phyloP scores from a whole-genome alignment of 1,139 yeast species.

The Kodamaea fungicola region DNA sequence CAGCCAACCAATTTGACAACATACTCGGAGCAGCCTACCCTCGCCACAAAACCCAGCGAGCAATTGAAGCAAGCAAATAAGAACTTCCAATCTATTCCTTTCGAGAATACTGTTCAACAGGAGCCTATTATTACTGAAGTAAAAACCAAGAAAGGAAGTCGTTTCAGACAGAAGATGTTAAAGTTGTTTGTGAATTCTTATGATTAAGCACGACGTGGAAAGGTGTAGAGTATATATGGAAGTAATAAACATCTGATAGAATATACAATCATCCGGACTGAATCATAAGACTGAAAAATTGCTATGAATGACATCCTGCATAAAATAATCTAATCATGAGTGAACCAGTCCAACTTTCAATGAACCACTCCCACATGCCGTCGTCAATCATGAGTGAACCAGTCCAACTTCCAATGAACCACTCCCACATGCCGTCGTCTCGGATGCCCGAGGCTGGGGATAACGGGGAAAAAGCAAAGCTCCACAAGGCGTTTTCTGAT shows the following conservation, averaged over 20 bases:
- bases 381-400: slow-evolving; percentile 6
- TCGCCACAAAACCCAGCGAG: too few species aligned
- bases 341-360: slow-evolving; percentile 5
- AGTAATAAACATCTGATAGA: too few species aligned
- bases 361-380: slow-evolving; percentile 10
- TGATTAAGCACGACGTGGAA: too few species aligned
- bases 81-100: too few species aligned
- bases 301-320: slow-evolving; percentile 1
- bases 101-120: too few species aligned
- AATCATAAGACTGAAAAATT: background rate
- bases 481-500: slow-evolving; percentile 24
- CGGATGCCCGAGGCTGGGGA: background rate
- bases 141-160: slow-evolving; percentile 10
- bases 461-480: slow-evolving; percentile 1
- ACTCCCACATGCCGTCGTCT: slow-evolving; percentile 9
- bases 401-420: slow-evolving; percentile 8
- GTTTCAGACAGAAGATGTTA: slow-evolving; percentile 31
- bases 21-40: slow-evolving; percentile 10
- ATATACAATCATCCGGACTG: too few species aligned
- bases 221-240: background rate
- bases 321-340: too few species aligned
- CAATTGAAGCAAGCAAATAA: too few species aligned
- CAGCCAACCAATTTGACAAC: slow-evolving; percentile 12
- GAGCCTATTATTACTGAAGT: too few species aligned
- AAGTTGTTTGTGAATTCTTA: slow-evolving; percentile 36